Evolutionary conservation across 306 rosid genomes (phyloP).

Genomic region (Vigna unguiculata): DNA sequence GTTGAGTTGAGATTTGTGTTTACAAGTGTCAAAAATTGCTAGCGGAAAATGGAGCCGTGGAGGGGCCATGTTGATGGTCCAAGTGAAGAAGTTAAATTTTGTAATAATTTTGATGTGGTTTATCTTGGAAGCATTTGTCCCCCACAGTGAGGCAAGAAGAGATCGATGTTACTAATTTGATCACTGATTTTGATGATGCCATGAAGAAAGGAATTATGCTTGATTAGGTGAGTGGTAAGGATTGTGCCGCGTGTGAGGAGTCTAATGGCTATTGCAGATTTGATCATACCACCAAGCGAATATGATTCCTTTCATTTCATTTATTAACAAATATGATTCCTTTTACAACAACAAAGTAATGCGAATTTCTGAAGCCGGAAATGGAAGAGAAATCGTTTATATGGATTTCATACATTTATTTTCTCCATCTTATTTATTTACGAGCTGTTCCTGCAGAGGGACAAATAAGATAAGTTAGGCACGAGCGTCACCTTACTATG

Average conservation of each 20-base stretch:
- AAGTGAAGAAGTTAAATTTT: slow-evolving; percentile 90
- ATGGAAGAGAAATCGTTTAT: no score
- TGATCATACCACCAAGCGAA: neutral
- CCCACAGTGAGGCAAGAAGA: slow-evolving; percentile 33
- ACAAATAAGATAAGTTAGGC: no score
- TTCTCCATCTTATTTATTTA: no score
- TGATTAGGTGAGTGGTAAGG: slow-evolving; percentile 36
- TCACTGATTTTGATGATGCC: slow-evolving; percentile 44
- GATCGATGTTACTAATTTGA: slow-evolving; percentile 29
- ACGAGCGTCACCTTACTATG: no score
- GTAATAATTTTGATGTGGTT: slow-evolving; percentile 87
- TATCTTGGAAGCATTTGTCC: slow-evolving; percentile 93
- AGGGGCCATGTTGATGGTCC: slow-evolving; percentile 92
- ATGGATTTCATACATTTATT: no score
- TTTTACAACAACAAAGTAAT: no score
- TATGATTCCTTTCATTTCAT: no score
- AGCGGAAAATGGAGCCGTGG: slow-evolving; percentile 86
- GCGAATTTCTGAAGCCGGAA: no score
- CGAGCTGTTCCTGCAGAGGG: no score
- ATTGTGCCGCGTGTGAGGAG: slow-evolving; percentile 46
- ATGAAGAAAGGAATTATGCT: slow-evolving; percentile 55
- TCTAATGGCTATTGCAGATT: slow-evolving; percentile 46
- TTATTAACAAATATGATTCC: no score
- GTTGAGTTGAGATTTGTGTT: slow-evolving; percentile 41
- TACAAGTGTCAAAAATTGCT: slow-evolving; percentile 90